Evolutionary conservation across 2,329 filamentous ascomycete genomes (phyloP).

Genomic region (Fusarium sp.): DNA sequence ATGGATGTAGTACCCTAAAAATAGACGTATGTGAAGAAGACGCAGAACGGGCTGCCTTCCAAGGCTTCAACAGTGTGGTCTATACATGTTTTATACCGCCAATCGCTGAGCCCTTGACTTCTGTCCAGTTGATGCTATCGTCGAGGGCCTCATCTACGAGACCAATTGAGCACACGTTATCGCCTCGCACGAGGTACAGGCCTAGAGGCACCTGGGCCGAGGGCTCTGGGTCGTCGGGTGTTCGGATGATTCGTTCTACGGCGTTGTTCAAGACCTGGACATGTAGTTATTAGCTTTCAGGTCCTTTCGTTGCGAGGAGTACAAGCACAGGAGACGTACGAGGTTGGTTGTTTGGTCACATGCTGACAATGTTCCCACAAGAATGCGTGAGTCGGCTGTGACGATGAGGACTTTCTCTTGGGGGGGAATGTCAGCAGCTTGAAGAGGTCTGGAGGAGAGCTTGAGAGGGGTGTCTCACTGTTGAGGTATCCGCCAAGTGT

Average conservation of each 20-base stretch:
- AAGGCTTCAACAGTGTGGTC: conserved; percentile 2
- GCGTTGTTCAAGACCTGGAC: conserved; percentile 78
- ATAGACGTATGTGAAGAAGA: conserved; percentile 18
- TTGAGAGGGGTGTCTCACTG: conserved; percentile 47
- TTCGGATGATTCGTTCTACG: conserved; percentile 88
- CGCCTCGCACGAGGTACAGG: conserved; percentile 89
- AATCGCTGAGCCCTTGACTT: conserved; percentile 86
- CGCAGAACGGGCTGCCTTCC: conserved; percentile 3
- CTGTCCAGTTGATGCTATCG: conserved; percentile 88
- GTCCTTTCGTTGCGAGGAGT: background rate
- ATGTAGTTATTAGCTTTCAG: conserved; percentile 27
- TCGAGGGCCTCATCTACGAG: conserved; percentile 91
- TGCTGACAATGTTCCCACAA: conserved; percentile 82
- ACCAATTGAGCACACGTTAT: conserved; percentile 92
- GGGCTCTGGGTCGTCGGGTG: conserved; percentile 81
- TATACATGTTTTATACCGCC: conserved; percentile 82
- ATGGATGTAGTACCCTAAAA: conserved; percentile 35
- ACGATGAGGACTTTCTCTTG: conserved; percentile 91
- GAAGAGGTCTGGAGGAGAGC: conserved; percentile 4
- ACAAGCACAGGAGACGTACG: conserved; percentile 50
- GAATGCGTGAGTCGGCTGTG: conserved; percentile 89
- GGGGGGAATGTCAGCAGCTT: conserved; percentile 10
- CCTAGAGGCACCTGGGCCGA: conserved; percentile 85
- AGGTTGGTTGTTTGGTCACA: conserved; percentile 94
- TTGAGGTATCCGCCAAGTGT: conserved; percentile 57